Percentiles rank a stretch among this genome's conserved stretches.
Evolutionary conservation across 345 rosid genomes (phyloP).

Genomic region (Passiflora organensis): DNA sequence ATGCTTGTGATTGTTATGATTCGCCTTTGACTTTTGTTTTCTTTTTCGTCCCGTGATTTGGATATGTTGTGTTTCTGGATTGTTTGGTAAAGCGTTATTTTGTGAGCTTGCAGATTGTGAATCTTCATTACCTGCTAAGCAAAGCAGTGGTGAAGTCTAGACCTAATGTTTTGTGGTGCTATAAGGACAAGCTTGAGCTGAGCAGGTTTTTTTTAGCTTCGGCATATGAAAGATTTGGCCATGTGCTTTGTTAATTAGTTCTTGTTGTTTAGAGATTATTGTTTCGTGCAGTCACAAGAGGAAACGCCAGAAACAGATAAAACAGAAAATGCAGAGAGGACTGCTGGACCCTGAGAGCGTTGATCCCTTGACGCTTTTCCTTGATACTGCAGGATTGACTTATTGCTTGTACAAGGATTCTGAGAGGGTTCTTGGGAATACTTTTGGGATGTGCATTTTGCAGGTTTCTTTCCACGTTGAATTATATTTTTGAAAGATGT

Average conservation of each 20-base stretch:
- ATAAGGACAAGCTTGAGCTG: conserved; percentile 87
- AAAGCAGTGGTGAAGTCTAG: conserved; percentile 66
- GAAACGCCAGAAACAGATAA: conserved; percentile 82
- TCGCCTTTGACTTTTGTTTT: no score
- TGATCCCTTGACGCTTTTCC: conserved; percentile 83
- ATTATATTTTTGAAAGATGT: neutral
- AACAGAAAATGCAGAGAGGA: conserved; percentile 82
- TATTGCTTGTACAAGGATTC: conserved; percentile 89
- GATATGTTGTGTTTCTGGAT: no score
- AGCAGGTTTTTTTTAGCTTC: conserved; percentile 70
- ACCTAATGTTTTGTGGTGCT: conserved; percentile 89
- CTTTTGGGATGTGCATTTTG: conserved; percentile 92
- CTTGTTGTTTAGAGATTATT: neutral
- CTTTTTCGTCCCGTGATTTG: no score
- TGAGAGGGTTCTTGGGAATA: conserved; percentile 82
- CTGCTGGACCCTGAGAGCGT: conserved; percentile 85
- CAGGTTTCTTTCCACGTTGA: conserved; percentile 45
- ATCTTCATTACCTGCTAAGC: conserved; percentile 77
- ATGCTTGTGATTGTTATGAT: no score
- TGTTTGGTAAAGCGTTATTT: no score
- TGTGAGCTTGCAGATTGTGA: conserved; percentile 90
- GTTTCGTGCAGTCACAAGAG: conserved; percentile 65
- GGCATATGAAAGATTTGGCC: no score
- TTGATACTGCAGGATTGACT: conserved; percentile 81
- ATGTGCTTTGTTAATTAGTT: neutral